A percentile compares a stretch with the other conserved stretches of the same genome.
These are phyloP conservation scores for Metschnikowia cerradonensis DNA, from an alignment of 805 yeast species.

Conservation along the genomic window DNA sequence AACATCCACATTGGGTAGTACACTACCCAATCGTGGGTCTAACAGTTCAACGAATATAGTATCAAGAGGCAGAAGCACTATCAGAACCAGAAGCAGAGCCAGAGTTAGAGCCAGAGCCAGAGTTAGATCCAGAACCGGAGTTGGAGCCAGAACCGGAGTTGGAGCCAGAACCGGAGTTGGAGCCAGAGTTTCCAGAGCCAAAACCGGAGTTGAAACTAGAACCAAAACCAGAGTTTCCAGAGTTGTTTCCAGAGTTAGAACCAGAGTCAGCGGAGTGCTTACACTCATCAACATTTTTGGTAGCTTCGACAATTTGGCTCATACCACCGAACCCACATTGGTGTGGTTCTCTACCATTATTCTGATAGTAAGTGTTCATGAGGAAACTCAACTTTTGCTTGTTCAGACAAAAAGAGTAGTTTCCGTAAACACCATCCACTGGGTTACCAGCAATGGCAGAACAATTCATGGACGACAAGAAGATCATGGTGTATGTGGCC, in stretches of 20 bases:
- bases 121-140: background rate
- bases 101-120: too few relatives aligned
- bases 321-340: background rate
- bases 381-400: background rate
- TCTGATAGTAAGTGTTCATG: background rate
- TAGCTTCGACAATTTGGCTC: background rate
- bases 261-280: background rate
- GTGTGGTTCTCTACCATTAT: background rate
- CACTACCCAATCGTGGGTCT: too few relatives aligned
- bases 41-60: too few relatives aligned
- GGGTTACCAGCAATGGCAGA: slow-evolving; percentile 36
- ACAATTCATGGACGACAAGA: slow-evolving; percentile 44
- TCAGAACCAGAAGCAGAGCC: too few relatives aligned
- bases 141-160: background rate
- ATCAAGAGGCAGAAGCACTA: too few relatives aligned
- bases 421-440: slow-evolving; percentile 34
- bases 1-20: too few relatives aligned
- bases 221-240: background rate
- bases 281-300: background rate
- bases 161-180: background rate
- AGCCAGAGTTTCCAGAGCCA: background rate
- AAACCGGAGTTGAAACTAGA: background rate
- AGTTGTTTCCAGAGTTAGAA: background rate
- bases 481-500: slow-evolving; percentile 53
- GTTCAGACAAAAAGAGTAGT: background rate